A percentile compares a stretch with the other conserved stretches of the same genome.
These are phyloP conservation scores for Tetrahymena elliotti DNA, from an alignment of 73 alveolate species.

Conservation along the genomic window DNA sequence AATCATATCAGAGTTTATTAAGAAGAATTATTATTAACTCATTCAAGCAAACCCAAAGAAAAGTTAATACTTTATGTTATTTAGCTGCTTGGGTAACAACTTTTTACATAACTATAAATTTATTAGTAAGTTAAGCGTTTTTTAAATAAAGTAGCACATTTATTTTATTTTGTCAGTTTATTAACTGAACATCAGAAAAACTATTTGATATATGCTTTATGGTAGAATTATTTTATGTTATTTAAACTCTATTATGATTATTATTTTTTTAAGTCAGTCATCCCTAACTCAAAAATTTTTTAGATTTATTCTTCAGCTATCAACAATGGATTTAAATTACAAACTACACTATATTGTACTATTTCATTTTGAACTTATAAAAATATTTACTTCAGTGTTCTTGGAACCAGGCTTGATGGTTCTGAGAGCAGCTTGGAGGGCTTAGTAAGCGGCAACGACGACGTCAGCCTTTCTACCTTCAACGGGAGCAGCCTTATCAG, in stretches of 20 bases:
- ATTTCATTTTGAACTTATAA: background rate
- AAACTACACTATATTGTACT: background rate
- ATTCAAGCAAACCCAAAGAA: no score
- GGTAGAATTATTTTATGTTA: background rate
- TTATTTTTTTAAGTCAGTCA: background rate
- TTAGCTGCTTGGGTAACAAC: background rate
- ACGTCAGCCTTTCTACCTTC: constrained; percentile 91
- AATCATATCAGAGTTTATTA: background rate
- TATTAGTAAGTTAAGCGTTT: background rate
- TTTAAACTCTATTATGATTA: background rate
- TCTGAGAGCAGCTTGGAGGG: constrained; percentile 89
- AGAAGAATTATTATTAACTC: background rate
- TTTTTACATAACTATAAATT: background rate
- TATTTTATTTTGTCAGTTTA: background rate
- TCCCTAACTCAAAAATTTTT: background rate
- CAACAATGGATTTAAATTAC: background rate
- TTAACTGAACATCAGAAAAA: background rate
- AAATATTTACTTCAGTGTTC: constrained; percentile 40
- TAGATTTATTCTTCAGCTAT: background rate
- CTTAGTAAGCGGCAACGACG: constrained; percentile 87
- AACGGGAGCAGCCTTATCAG: constrained; percentile 48
- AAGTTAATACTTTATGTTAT: background rate
- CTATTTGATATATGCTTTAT: background rate
- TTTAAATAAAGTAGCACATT: background rate
- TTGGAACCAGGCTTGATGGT: constrained; percentile 58